Base-by-base conservation (phyloP, 108 stramenopile genomes). In the Parietichytrium sp. region DNA sequence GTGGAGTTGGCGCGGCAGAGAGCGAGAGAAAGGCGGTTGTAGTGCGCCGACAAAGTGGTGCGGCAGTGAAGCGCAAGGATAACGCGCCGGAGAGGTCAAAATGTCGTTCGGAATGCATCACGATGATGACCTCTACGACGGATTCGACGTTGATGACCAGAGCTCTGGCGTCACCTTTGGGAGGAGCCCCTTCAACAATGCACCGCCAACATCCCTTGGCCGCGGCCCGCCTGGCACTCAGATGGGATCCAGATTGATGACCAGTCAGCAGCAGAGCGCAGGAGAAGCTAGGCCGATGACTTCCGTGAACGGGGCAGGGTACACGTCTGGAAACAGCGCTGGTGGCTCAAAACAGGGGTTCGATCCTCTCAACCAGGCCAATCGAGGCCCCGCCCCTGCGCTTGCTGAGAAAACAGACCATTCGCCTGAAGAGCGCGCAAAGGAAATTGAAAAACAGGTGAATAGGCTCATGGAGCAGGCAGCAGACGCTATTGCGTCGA, bases 401-500 rank as follows among this genome's bases (percentile, higher is more conserved):
- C 83, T 91, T 16, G 90, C 86, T 2, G 87, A 87, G 48, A 91
- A 88, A 82, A 78, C 82, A 13, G 90, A 91, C 47, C 86, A 88
- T 48, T 83, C 82, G 12, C 88, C 90, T 3, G 89, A 92, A 38
- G 89, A 90, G 48, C 45, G 87, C 27, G 90, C 91, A 3, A 87
- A 84, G 80, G 79, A 89, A 7, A 83, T 93, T 84, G 93, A 95
- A 77, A 84, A 83, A 27, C 52, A 87, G 54, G 92, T 95, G 31
- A 91, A 95, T 82, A 15, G 29, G 27, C 55, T 95, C 51, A 79
- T 95, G 15, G 95, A 94, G 80, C 85, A 88, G 45, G 72, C 91
- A 15, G 90, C 93, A 13, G 30, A 80, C 47, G 81, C 91, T n/a
- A 80, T 48, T 30, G 81, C 80, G 13, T 52, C 80, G 12, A 81